Base-by-base conservation (phyloP, 768 basidiomycete species). In the Epithele typhae region DNA sequence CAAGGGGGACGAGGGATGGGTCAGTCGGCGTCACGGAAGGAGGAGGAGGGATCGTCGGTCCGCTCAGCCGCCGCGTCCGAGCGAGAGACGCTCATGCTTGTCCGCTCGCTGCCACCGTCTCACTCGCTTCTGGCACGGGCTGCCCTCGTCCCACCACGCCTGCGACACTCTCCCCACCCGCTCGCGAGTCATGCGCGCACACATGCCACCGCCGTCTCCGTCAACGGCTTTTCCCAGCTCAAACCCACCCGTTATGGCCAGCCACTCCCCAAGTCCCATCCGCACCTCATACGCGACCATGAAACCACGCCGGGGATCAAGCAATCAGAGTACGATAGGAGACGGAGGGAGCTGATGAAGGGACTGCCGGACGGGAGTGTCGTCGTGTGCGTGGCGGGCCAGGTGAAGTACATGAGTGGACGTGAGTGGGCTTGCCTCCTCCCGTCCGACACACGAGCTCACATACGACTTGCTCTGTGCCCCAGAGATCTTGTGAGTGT, bases 261-360 rank as follows among this genome's bases (percentile, higher is more conserved):
- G 61, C 91, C 93, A 0, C 70, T 84, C 10, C 76, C 73, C 17
- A 68, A 71, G 18, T 89, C 89, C 0, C 93, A 96, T 62, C 85
- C 92, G 1, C 90, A 95, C 65, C 77, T 96, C 3, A 25, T 52
- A 9, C 17, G 21, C 2, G 19, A 42, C 1, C 6, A 52, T 15
- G 89, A 96, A 48, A 68, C 92, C 22, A 95, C 92, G 0, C 85
- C 89, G 1, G 92, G 92, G 23, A 90, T 97, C 49, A 70, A 82
- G 1, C 68, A 70, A 11, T 68, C 73, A 21, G 94, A 98, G 50
- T 96, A 93, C 65, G 86, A 92, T 48, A 61, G 59, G 12, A 70
- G 94, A 45, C 67, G 94, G 46, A 69, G 65, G 51, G 74, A 64
- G 15, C 70, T 98, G 25, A 86, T 98, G 81, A 74, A 84, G 22